Evolutionary conservation across 352 stramenopile genomes (phyloP).

Genomic region (Phytophthora cryptogea): DNA sequence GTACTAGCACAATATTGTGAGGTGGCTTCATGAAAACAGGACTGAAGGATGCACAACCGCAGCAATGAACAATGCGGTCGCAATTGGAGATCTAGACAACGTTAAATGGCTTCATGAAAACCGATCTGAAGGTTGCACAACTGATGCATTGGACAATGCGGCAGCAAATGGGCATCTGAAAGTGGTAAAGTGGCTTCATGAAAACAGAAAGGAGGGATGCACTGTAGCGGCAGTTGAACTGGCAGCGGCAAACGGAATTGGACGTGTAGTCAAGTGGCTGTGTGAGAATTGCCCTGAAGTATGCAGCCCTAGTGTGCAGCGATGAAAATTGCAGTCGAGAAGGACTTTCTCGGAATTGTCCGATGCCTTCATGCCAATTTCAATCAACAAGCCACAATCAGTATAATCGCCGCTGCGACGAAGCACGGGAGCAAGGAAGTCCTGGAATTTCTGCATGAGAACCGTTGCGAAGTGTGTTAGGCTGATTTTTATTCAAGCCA

Average conservation of each 20-base stretch:
- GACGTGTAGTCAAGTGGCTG: background rate
- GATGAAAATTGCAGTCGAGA: too few relatives aligned
- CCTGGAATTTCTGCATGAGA: constrained; percentile 17
- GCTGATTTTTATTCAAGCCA: constrained; percentile 3
- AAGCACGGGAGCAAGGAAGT: constrained; percentile 14
- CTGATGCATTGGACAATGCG: constrained; percentile 17
- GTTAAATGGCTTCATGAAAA: constrained; percentile 25
- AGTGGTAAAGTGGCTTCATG: constrained; percentile 21
- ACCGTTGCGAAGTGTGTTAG: background rate
- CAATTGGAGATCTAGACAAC: constrained; percentile 1
- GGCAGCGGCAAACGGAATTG: constrained; percentile 13
- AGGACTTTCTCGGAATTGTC: too few relatives aligned
- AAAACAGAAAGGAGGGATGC: background rate
- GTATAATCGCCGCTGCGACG: constrained; percentile 11
- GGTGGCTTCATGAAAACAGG: constrained; percentile 18
- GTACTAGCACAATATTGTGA: background rate
- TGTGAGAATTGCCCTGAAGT: too few relatives aligned
- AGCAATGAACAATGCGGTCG: constrained; percentile 24
- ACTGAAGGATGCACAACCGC: constrained; percentile 20
- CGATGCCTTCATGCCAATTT: constrained; percentile 20
- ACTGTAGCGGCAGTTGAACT: constrained; percentile 10
- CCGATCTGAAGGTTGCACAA: constrained; percentile 15
- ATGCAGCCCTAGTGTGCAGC: too few relatives aligned
- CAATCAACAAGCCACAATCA: constrained; percentile 11
- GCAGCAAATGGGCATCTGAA: constrained; percentile 25